Evolutionary conservation across 1,284 basidiomycete species (phyloP).

Genomic region (Sanguinoderma infundibulare): DNA sequence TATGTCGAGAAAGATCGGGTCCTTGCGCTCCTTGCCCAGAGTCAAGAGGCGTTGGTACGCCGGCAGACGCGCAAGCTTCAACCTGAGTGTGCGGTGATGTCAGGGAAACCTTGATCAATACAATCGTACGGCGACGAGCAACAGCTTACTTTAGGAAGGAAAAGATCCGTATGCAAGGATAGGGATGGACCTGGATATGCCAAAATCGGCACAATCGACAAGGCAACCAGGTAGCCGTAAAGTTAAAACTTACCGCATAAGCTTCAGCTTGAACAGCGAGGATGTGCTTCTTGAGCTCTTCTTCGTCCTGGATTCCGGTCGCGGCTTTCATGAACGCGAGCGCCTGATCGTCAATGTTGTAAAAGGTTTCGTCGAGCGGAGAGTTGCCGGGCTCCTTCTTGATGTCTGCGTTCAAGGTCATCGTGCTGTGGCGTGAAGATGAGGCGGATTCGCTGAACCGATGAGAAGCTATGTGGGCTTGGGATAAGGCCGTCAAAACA

Average conservation of each 20-base stretch:
- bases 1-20: conserved; percentile 4
- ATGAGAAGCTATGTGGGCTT: neutral
- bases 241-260: neutral
- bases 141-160: conserved; percentile 3
- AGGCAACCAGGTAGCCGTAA: neutral
- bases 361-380: neutral
- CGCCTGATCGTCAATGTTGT: neutral
- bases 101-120: neutral
- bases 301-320: conserved; percentile 43
- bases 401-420: neutral
- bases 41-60: conserved; percentile 1
- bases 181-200: neutral
- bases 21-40: conserved; percentile 1
- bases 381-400: neutral
- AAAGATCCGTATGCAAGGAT: conserved; percentile 4
- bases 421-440: neutral
- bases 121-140: neutral
- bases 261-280: conserved; percentile 40
- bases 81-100: neutral
- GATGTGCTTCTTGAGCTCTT: conserved; percentile 48
- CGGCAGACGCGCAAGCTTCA: neutral
- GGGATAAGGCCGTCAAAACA: neutral
- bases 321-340: conserved; percentile 33
- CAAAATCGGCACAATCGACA: neutral
- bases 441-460: neutral